Conservation (phyloP, 371 early-diverging fungal species). For the Dichotomocladium elegans region DNA sequence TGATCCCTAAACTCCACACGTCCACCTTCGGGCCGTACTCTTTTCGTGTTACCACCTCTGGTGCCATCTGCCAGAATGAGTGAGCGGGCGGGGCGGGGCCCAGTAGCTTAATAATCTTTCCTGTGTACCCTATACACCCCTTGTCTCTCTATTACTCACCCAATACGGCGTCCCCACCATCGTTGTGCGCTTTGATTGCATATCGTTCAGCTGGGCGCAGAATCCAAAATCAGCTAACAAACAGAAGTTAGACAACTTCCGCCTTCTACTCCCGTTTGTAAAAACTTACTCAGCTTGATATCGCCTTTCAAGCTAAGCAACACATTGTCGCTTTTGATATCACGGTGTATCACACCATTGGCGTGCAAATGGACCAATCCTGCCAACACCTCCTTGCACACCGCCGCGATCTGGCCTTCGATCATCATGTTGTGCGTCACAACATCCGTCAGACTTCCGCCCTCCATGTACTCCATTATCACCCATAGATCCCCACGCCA, state of each 20-base stretch:
- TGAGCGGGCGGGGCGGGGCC: no score
- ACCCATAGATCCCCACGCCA: conserved; percentile 89
- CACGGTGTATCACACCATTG: conserved; percentile 94
- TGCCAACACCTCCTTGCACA: conserved; percentile 85
- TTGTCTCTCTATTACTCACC: conserved; percentile 11
- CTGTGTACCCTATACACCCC: no score
- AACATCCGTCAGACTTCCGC: conserved; percentile 89
- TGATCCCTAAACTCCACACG: conserved; percentile 97
- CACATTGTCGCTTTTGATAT: conserved; percentile 97
- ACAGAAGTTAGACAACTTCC: neutral
- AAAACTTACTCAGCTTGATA: conserved; percentile 80
- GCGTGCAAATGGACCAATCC: conserved; percentile 92
- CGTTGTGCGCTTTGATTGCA: conserved; percentile 77
- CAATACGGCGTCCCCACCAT: conserved; percentile 94
- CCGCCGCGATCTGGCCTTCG: conserved; percentile 93
- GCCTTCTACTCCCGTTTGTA: neutral
- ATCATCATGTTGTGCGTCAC: conserved; percentile 92
- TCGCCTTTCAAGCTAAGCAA: conserved; percentile 83
- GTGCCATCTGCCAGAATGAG: conserved; percentile 76
- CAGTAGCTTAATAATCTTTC: neutral
- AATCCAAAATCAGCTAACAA: conserved; percentile 89
- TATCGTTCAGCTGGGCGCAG: conserved; percentile 86
- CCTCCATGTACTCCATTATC: conserved; percentile 98
- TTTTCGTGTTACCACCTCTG: conserved; percentile 90
- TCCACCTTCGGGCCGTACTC: conserved; percentile 95